Evolutionary conservation across 331 rosid species (phyloP).

Genomic region (Malus hybrid): DNA sequence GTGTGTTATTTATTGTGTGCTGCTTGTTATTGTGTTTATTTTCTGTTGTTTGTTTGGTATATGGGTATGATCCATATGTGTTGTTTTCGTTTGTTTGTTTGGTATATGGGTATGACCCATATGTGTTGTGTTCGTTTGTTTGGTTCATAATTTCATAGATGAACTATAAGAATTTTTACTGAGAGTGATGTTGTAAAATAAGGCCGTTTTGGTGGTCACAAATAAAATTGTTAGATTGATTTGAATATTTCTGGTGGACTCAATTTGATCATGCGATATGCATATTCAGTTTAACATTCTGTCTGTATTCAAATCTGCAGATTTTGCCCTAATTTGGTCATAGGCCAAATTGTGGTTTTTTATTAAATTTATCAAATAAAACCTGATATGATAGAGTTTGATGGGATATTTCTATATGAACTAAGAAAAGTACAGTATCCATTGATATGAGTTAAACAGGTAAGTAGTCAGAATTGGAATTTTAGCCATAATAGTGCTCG

Average conservation of each 20-base stretch:
- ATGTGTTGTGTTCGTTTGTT: no score
- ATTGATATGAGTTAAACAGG: background rate
- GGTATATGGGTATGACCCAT: no score
- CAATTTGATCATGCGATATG: background rate
- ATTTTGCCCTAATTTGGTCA: no score
- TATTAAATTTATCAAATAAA: no score
- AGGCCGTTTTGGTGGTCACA: background rate
- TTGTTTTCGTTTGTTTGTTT: background rate
- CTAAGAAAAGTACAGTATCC: no score
- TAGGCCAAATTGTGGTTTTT: no score
- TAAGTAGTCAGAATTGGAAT: background rate
- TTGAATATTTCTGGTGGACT: background rate
- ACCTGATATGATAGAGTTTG: background rate
- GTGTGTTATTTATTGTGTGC: background rate
- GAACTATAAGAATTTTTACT: background rate
- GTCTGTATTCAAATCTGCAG: background rate
- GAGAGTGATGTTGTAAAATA: background rate
- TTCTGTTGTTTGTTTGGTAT: background rate
- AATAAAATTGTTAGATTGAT: background rate
- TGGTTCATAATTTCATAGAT: background rate
- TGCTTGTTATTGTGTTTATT: background rate
- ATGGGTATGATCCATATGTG: background rate
- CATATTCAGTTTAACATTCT: background rate
- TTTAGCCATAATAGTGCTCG: background rate
- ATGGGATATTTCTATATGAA: background rate